Percentiles rank a stretch among this genome's conserved stretches.
These are phyloP conservation scores for Zygosaccharomyces sapae DNA, from an alignment of 1,139 yeast species.

Conservation along the genomic window DNA sequence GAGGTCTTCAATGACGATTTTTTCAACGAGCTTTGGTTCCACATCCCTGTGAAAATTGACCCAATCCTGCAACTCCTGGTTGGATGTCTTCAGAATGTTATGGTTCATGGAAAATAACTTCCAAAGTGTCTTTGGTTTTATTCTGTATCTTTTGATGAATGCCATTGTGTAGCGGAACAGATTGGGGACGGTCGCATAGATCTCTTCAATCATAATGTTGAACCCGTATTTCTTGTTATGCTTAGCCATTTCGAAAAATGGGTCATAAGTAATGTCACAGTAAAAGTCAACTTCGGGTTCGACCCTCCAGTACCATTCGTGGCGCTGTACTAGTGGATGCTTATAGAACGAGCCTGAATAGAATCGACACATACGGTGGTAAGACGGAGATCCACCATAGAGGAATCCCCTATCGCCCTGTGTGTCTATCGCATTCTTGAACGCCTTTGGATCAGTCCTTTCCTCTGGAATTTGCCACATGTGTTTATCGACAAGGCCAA, in stretches of 20 bases:
- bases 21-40: slow-evolving; percentile 27
- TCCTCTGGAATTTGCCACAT: slow-evolving; percentile 39
- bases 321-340: slow-evolving; percentile 60
- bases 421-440: slow-evolving; percentile 49
- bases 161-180: slow-evolving; percentile 66
- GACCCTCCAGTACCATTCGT: slow-evolving; percentile 92
- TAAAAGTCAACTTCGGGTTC: slow-evolving; percentile 87
- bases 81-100: slow-evolving; percentile 27
- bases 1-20: slow-evolving; percentile 33
- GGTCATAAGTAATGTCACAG: slow-evolving; percentile 89
- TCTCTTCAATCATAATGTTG: slow-evolving; percentile 68
- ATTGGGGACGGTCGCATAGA: slow-evolving; percentile 75
- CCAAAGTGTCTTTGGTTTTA: slow-evolving; percentile 59
- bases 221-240: slow-evolving; percentile 75
- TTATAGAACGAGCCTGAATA: slow-evolving; percentile 75
- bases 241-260: slow-evolving; percentile 73
- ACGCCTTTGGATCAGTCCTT: slow-evolving; percentile 24
- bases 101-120: slow-evolving; percentile 44
- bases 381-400: slow-evolving; percentile 76
- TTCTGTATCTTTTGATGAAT: slow-evolving; percentile 47
- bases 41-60: slow-evolving; percentile 28
- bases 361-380: slow-evolving; percentile 67
- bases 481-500: slow-evolving; percentile 27
- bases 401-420: slow-evolving; percentile 80
- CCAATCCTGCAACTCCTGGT: slow-evolving; percentile 28